These are phyloP conservation scores for Hymenoscyphus infarciens DNA, from an alignment of 2,329 filamentous ascomycete genomes.

Conservation along the genomic window DNA sequence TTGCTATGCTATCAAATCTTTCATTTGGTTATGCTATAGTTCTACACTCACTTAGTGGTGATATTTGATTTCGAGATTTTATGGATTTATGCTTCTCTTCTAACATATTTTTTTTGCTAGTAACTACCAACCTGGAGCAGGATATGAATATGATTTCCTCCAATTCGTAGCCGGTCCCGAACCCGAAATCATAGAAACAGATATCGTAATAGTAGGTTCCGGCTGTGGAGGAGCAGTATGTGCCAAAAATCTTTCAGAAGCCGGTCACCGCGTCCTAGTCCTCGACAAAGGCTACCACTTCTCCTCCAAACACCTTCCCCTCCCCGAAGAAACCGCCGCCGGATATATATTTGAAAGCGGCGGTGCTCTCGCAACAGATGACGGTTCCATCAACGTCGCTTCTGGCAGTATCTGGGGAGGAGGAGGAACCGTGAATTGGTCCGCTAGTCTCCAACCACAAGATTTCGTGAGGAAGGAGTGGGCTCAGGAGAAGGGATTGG, in stretches of 20 bases:
- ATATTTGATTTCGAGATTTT: neutral
- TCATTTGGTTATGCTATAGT: neutral
- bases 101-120: neutral
- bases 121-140: neutral
- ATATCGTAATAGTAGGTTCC: constrained; percentile 82
- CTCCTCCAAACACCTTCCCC: constrained; percentile 67
- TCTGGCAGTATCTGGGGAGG: constrained; percentile 78
- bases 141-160: constrained; percentile 33
- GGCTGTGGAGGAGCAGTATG: constrained; percentile 81
- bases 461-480: constrained; percentile 77
- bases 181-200: constrained; percentile 65
- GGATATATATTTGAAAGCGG: constrained; percentile 67
- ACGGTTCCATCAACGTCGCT: constrained; percentile 56
- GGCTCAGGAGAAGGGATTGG: constrained; percentile 61
- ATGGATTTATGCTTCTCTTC: neutral
- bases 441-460: constrained; percentile 60
- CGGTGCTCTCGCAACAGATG: constrained; percentile 53
- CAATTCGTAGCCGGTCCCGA: constrained; percentile 30
- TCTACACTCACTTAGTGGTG: neutral
- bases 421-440: constrained; percentile 73
- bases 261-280: constrained; percentile 71
- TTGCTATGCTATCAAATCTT: neutral
- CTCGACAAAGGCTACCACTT: constrained; percentile 82
- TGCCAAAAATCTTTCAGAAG: constrained; percentile 76
- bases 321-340: constrained; percentile 59